These are phyloP conservation scores for Chrysanthemum makinoi DNA, from an alignment of 129 eudicot genomes.

Conservation along the genomic window DNA sequence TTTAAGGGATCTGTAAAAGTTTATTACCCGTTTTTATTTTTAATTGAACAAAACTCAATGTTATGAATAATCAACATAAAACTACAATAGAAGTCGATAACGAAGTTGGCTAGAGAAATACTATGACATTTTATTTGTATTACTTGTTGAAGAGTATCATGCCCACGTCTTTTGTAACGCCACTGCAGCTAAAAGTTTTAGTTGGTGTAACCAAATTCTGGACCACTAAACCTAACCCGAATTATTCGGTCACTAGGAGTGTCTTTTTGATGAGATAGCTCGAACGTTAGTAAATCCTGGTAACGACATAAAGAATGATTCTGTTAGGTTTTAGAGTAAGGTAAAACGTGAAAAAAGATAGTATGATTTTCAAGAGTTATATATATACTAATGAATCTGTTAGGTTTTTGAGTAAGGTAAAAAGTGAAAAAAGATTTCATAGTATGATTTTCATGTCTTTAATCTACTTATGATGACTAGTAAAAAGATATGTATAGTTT, in stretches of 20 bases:
- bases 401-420: background rate
- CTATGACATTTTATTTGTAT: background rate
- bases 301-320: constrained; percentile 8
- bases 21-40: background rate
- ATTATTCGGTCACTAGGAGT: constrained; percentile 13
- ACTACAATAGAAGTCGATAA: too few species aligned
- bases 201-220: constrained; percentile 23
- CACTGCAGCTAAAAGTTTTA: constrained; percentile 7
- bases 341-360: background rate
- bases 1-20: background rate
- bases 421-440: background rate
- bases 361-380: too few species aligned
- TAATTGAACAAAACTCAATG: background rate
- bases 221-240: constrained; percentile 28
- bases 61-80: background rate
- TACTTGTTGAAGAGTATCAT: background rate
- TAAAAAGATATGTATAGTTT: background rate
- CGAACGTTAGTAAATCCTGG: background rate
- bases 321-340: background rate
- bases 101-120: background rate
- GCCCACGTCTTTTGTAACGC: background rate
- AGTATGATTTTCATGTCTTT: too few species aligned
- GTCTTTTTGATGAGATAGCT: background rate
- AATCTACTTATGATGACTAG: background rate
- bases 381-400: background rate